Evolutionary conservation across 805 yeast genomes (phyloP).

Genomic region (Starmerella roubikii): DNA sequence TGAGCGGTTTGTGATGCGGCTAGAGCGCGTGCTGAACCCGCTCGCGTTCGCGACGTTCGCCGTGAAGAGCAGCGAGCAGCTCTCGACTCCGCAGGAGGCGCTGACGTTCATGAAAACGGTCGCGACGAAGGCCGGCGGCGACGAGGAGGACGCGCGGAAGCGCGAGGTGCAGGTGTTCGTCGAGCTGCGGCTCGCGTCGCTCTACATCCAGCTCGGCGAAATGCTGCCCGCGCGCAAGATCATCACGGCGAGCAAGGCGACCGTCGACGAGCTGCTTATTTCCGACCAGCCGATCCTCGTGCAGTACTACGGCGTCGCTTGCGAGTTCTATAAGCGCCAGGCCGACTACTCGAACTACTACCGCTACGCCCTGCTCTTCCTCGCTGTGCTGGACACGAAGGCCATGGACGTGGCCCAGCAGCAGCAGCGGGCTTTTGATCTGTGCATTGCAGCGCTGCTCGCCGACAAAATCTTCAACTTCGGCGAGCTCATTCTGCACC

Average conservation of each 20-base stretch:
- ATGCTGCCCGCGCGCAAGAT: slow-evolving; percentile 50
- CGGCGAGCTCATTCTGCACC: slow-evolving; percentile 88
- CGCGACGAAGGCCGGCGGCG: slow-evolving; percentile 29
- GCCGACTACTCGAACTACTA: slow-evolving; percentile 74
- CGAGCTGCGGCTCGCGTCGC: slow-evolving; percentile 62
- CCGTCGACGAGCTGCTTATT: slow-evolving; percentile 41
- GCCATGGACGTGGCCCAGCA: slow-evolving; percentile 31
- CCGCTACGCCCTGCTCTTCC: slow-evolving; percentile 63
- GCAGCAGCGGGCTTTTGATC: slow-evolving; percentile 52
- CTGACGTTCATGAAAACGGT: slow-evolving; percentile 36
- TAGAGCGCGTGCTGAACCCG: slow-evolving; percentile 61
- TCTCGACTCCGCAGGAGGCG: slow-evolving; percentile 34
- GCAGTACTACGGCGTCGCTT: slow-evolving; percentile 66
- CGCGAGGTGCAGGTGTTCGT: slow-evolving; percentile 37
- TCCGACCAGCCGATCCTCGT: slow-evolving; percentile 58
- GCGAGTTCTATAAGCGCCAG: slow-evolving; percentile 59
- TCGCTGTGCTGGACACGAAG: slow-evolving; percentile 49
- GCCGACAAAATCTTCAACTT: slow-evolving; percentile 91
- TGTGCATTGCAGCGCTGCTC: slow-evolving; percentile 71
- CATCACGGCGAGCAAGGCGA: slow-evolving; percentile 45
- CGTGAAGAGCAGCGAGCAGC: slow-evolving; percentile 37
- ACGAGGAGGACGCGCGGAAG: background rate
- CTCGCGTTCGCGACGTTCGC: slow-evolving; percentile 67
- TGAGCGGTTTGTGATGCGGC: slow-evolving; percentile 52
- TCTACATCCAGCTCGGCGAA: slow-evolving; percentile 42